Conservation (phyloP, 73 alveolate species). For the Diophrys sp. region DNA sequence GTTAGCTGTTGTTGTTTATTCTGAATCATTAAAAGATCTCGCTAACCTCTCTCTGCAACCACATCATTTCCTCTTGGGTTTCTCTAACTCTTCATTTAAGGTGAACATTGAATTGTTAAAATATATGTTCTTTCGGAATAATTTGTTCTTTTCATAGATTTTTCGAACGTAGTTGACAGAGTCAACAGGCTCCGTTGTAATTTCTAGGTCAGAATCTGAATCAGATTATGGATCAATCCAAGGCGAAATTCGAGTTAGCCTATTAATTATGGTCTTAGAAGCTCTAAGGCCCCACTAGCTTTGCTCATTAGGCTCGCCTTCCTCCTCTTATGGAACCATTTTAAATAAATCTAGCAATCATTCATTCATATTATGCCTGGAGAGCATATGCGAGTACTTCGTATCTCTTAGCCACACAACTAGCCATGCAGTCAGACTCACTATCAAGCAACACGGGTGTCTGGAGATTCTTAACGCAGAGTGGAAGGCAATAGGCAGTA, state of each 20-base stretch:
- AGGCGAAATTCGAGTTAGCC: neutral
- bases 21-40: neutral
- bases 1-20: neutral
- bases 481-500: too few species aligned
- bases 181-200: neutral
- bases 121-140: neutral
- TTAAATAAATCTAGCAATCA: neutral
- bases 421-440: too few species aligned
- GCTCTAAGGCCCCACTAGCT: too few species aligned
- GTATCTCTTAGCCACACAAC: too few species aligned
- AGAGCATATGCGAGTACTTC: too few species aligned
- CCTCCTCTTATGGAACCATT: too few species aligned
- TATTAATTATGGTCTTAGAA: neutral
- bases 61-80: neutral
- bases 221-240: neutral
- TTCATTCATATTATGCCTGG: too few species aligned
- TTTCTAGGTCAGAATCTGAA: neutral
- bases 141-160: neutral
- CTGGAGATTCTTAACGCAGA: too few species aligned
- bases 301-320: too few species aligned
- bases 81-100: neutral
- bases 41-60: neutral
- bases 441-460: too few species aligned
- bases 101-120: neutral
- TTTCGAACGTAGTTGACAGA: neutral